Conservation (phyloP, 2,329 filamentous ascomycete species). For the Apiospora kogelbergensis region DNA sequence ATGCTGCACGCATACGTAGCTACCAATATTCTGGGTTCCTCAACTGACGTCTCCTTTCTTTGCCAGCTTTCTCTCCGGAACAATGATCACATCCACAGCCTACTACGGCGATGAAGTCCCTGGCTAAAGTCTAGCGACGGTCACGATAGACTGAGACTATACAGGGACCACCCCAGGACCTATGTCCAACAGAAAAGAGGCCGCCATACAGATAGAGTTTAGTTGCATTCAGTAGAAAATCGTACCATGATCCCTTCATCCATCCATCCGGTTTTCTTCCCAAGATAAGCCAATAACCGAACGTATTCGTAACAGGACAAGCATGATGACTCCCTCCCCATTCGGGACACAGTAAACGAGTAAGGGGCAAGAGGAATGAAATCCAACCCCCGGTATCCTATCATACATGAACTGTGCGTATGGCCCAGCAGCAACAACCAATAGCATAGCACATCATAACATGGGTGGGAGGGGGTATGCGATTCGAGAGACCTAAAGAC, state of each 20-base stretch:
- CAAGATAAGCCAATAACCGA: background rate
- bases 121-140: too few relatives aligned
- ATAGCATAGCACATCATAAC: background rate
- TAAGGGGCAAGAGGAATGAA: background rate
- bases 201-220: background rate
- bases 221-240: background rate
- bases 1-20: background rate
- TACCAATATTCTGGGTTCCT: too few relatives aligned
- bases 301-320: background rate
- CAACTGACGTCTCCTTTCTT: background rate
- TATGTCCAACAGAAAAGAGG: background rate
- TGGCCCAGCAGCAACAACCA: background rate
- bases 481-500: background rate
- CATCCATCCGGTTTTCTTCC: background rate
- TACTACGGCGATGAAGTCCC: background rate
- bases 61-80: background rate
- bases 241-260: background rate
- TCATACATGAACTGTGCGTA: background rate
- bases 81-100: background rate
- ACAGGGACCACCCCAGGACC: background rate
- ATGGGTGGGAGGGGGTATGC: background rate
- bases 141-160: background rate
- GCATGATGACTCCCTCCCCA: background rate
- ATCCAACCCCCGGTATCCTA: background rate
- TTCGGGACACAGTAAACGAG: background rate